Evolutionary conservation across 352 stramenopile species (phyloP), one percentile per base, ranked within the genome.

Genomic region (Phytophthora syringae): DNA sequence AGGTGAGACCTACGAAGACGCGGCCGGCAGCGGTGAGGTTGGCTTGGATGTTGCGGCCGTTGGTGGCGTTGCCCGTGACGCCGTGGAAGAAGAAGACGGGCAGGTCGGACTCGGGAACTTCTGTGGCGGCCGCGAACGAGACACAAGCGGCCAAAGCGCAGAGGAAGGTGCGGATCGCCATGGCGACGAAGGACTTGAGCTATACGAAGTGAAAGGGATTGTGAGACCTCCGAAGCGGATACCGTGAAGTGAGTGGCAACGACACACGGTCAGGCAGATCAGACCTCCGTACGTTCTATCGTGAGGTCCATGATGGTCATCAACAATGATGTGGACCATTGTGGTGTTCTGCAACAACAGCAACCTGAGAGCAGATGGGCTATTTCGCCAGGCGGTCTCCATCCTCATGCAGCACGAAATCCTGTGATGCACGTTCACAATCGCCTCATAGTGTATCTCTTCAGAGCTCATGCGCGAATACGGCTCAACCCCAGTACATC

Each of bases 1-100:
- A 82, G 40, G 34, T 69, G 32, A 88, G 76, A 5, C 61, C 55
- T 9, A 80, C 54, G 60, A 82, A 80, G 21, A 70, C 52, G 3
- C 66, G 74, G 10, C 60, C 56, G n/a, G 73, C 42, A 16, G 67
- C 65, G 0, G 64, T 70, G 32, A 84, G 67, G 36, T 75, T 80
- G 24, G 68, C 40, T 39, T 79, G 30, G 16, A 83, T 62, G 60
- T 72, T 60, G 15, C 45, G 24, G 5, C 72, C 75, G n/a, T 70
- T 56, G 34, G 51, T 66, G 21, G 60, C 49, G 22, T 76, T 77
- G 34, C 50, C 45, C 20, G 70, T 79, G 47, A 81, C 42, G 39
- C 75, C 78, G 52, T 86, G 36, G 36, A 43, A 43, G 36, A 43
- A 43, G 36, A 43, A 43, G 16, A 43, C 36, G 3, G 74, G 67